Conservation (phyloP, 257 asterid genomes). For the Gardenia jasminoides region DNA sequence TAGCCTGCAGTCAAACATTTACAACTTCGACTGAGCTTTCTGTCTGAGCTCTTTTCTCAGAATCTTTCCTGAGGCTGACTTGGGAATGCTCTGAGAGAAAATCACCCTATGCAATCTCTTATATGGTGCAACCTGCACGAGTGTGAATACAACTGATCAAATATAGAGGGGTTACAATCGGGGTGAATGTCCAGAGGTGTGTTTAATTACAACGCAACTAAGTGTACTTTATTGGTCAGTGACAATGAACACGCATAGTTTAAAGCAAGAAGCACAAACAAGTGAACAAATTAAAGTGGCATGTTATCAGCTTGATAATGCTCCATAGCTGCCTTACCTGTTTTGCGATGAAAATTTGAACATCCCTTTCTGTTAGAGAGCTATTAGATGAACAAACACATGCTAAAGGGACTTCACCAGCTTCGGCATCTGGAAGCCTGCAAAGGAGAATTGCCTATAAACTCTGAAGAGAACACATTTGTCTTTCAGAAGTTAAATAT, state of each 20-base stretch:
- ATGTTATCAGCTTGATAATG: no score
- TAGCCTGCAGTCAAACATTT: background rate
- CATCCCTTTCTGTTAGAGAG: slow-evolving; percentile 26
- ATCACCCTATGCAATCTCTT: slow-evolving; percentile 34
- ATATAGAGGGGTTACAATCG: background rate
- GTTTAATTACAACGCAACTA: background rate
- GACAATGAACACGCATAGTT: background rate
- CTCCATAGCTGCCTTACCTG: slow-evolving; percentile 20
- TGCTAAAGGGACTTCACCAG: slow-evolving; percentile 68
- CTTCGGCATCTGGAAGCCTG: slow-evolving; percentile 67
- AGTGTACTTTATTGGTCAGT: background rate
- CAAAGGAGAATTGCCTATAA: background rate
- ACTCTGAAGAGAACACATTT: background rate
- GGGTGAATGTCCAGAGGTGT: background rate
- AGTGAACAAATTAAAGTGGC: background rate
- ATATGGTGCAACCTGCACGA: slow-evolving; percentile 37
- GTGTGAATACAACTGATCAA: background rate
- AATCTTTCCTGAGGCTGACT: slow-evolving; percentile 40
- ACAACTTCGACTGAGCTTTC: slow-evolving; percentile 12
- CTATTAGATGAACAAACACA: slow-evolving; percentile 47
- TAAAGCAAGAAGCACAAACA: background rate
- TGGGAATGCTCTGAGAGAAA: slow-evolving; percentile 20
- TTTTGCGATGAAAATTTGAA: slow-evolving; percentile 27
- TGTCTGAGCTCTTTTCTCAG: slow-evolving; percentile 29
- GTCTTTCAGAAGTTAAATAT: background rate